A percentile compares a stretch with the other conserved stretches of the same genome.
Conservation (phyloP, 371 early-diverging fungal genomes). For the Mycotypha africana region DNA sequence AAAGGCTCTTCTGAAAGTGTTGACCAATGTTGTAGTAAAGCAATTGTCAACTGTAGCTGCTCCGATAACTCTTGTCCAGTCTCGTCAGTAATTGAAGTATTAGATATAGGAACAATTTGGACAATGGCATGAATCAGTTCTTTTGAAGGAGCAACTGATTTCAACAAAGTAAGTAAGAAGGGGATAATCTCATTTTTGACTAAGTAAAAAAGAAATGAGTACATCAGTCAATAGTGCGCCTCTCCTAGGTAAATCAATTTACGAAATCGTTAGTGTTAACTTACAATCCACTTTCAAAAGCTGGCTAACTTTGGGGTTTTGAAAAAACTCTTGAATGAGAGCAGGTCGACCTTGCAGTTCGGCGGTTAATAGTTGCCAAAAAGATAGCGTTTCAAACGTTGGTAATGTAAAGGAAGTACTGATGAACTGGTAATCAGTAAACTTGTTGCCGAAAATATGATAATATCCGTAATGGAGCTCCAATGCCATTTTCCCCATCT, state of each 20-base stretch:
- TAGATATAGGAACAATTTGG: slow-evolving; percentile 10
- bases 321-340: slow-evolving; percentile 13
- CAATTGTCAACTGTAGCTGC: slow-evolving; percentile 7
- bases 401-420: slow-evolving; percentile 11
- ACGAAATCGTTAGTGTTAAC: not conserved
- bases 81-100: too few relatives aligned
- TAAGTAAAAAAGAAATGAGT: not conserved
- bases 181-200: slow-evolving; percentile 17
- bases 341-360: slow-evolving; percentile 21
- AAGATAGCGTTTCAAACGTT: slow-evolving; percentile 15
- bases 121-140: slow-evolving; percentile 11
- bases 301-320: slow-evolving; percentile 4
- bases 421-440: slow-evolving; percentile 6
- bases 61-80: not conserved
- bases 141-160: slow-evolving; percentile 17
- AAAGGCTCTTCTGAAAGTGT: not conserved
- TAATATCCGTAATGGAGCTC: slow-evolving; percentile 17
- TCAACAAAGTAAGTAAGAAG: slow-evolving; percentile 15
- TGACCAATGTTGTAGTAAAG: slow-evolving; percentile 15
- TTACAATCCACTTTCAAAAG: slow-evolving; percentile 19
- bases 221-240: too few relatives aligned
- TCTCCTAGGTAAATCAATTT: not conserved
- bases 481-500: slow-evolving; percentile 17
- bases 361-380: slow-evolving; percentile 29
- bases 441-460: slow-evolving; percentile 19